Base-by-base conservation (phyloP, 2,329 filamentous ascomycete species). In the Coniochaeta hoffmannii region DNA sequence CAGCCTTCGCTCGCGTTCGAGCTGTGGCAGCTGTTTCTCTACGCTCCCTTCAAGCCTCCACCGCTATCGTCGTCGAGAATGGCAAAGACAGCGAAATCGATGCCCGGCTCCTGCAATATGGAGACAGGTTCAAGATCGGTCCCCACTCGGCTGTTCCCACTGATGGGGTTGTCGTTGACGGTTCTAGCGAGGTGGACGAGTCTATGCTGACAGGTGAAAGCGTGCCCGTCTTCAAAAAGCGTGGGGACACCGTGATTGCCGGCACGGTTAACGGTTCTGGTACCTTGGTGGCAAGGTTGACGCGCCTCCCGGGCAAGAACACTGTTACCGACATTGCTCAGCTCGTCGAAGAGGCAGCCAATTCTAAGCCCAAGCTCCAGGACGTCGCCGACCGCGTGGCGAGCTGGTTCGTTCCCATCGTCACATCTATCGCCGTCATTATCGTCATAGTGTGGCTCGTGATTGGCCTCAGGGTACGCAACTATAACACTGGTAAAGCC, bases 191-290 rank as follows among this genome's bases (percentile, higher is more conserved):
- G 57, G 76, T 90, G 0, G 80, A 93, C 62, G 89, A 93, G 65
- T 89, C 87, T 0, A 88, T 90, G 82, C 69, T 93, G 7, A 93
- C 89, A 0, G 89, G 89, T 0, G 89, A 94, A 64, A 76, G 81
- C 0, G 68, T 68, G 0, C 83, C 81, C 0, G 77, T 89, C 0
- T 73, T 75, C 4, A 92, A 92, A 64, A 58, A 67, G 0, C 53
- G 69, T 0, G 76, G 77, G 0, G 80, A 78, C 1, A 50, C 62
- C 0, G 76, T 91, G 1, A 79, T 89, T 55, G 88, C 89, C 2
- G 88, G 88, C 0, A 82, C 86, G 0, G 72, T 87, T 51, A 91
- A 91, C 63, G 79, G 83, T 1, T 72, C 77, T 1, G 88, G 88
- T 0, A 76, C 78, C 0, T 69, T 88, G 17, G 77, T 79, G 19